These are phyloP conservation scores for Pisolithus tinctorius DNA, from an alignment of 768 basidiomycete species.

Conservation along the genomic window DNA sequence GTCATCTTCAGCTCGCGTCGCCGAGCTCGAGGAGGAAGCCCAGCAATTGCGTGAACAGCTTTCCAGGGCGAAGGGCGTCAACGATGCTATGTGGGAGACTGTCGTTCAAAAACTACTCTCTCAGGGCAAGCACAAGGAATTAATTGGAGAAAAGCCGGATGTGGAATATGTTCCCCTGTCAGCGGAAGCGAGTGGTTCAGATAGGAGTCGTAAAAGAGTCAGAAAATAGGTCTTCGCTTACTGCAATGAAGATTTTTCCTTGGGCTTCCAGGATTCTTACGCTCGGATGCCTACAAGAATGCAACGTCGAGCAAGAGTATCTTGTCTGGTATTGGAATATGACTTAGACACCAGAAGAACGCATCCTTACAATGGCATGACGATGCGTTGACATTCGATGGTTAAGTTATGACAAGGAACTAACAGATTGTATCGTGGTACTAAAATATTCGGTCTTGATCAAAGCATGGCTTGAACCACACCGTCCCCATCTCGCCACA, in stretches of 20 bases:
- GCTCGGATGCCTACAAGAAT: too few species aligned
- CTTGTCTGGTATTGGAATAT: too few species aligned
- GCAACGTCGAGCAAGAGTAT: too few species aligned
- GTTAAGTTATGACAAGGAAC: too few species aligned
- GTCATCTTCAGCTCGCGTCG: constrained; percentile 49
- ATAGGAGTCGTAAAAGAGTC: constrained; percentile 1
- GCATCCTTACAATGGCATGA: too few species aligned
- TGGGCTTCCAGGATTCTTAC: too few species aligned
- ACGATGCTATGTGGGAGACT: constrained; percentile 90
- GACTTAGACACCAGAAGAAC: too few species aligned
- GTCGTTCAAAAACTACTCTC: constrained; percentile 60
- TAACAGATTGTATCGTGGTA: too few species aligned
- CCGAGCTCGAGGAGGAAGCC: constrained; percentile 70
- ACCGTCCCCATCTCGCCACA: constrained; percentile 70
- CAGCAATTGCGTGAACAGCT: constrained; percentile 59
- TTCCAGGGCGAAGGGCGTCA: constrained; percentile 81
- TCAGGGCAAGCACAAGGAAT: constrained; percentile 26
- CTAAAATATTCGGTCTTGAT: neutral
- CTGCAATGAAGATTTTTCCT: too few species aligned
- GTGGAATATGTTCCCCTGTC: neutral
- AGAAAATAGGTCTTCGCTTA: neutral
- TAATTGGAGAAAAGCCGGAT: neutral
- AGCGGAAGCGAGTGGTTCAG: neutral
- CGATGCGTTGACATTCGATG: too few species aligned
- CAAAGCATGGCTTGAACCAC: constrained; percentile 25